Base-by-base conservation (phyloP, 2,329 filamentous ascomycete genomes). In the Colletotrichum sidae region DNA sequence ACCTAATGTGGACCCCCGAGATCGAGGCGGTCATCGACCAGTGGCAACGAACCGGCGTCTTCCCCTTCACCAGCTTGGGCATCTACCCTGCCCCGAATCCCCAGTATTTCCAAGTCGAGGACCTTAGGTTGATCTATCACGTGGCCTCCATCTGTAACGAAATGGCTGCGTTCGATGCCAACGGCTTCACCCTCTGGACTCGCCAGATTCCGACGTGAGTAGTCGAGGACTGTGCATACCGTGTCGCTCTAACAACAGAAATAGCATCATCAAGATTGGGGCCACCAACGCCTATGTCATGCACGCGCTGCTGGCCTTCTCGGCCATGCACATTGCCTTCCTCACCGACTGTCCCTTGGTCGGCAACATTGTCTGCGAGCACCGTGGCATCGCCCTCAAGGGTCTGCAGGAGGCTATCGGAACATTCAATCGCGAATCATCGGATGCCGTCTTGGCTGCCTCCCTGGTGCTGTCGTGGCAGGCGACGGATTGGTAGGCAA, bases 401-500 rank as follows among this genome's bases (percentile, higher is more conserved):
- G 95, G 95, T 3, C 82, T 98, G 52, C 93, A 97, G 73, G 91
- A 94, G 73, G 93, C 94, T 35, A 94, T 98, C 70, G 88, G 90
- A 49, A 86, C 86, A 17, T 97, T 98, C 78, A 96, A 92, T 2
- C 89, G 89, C 71, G 89, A 91, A 56, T 97, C 94, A 67, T 95
- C 93, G 2, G 95, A 99, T 79, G 94, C 94, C 47, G 90, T 97
- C 68, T 86, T 99, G 59, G 95, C 94, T 34, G 93, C 94, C 38
- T 97, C 95, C 34, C 88, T 97, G 49, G 87, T 98, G 52, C 86
- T 99, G 54, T 96, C 94, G 42, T 98, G 96, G 94, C 95, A 98
- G 81, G 92, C 93, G 60, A 96, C 91, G 66, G 95, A 98, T 81
- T 98, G 94, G 95, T 96, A 86, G 84, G 90, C 74, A 76, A 76